Conservation (phyloP, 1,284 basidiomycete species). For the Cryptococcus sp. region DNA sequence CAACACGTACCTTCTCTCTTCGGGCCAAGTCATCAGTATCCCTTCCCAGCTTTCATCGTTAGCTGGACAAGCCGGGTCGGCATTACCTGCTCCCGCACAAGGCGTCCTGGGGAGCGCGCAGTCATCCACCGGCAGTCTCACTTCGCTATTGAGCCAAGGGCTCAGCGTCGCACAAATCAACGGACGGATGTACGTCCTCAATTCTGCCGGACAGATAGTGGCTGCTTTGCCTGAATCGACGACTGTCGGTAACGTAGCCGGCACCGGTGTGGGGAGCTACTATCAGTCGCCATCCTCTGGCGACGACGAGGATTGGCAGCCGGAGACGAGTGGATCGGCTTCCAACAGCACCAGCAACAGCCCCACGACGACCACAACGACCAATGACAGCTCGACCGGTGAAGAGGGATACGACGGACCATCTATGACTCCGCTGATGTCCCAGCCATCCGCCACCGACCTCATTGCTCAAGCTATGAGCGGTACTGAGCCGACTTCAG, state of each 20-base stretch:
- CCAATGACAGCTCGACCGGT: neutral
- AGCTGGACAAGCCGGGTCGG: too few relatives aligned
- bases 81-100: too few relatives aligned
- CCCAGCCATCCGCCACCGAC: conserved; percentile 8
- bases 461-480: conserved; percentile 6
- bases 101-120: too few relatives aligned
- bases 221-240: neutral
- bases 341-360: too few relatives aligned
- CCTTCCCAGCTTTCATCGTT: conserved; percentile 4
- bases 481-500: conserved; percentile 3
- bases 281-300: too few relatives aligned
- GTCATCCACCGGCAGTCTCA: too few relatives aligned
- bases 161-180: neutral
- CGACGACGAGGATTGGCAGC: too few relatives aligned
- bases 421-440: neutral
- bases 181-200: neutral
- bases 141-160: neutral
- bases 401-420: neutral
- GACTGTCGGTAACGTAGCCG: too few relatives aligned
- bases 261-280: too few relatives aligned
- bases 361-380: neutral
- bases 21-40: conserved; percentile 11
- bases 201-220: neutral
- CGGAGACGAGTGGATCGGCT: too few relatives aligned
- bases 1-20: conserved; percentile 12